These are phyloP conservation scores for Tillandsia fasciculata DNA, from an alignment of 176 grass and related monocot species.

Conservation along the genomic window DNA sequence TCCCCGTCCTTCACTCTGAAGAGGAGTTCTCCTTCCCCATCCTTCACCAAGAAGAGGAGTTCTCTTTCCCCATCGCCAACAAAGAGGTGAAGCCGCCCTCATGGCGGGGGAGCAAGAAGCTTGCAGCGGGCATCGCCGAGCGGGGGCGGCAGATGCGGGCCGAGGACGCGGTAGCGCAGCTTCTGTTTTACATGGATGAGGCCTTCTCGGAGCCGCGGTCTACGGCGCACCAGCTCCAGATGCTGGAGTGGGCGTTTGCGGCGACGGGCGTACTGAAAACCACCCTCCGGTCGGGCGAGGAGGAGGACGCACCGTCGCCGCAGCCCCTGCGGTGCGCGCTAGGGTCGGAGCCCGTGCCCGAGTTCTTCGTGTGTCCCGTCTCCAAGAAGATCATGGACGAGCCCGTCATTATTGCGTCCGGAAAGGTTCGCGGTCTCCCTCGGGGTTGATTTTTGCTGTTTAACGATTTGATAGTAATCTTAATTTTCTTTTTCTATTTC, in stretches of 20 bases:
- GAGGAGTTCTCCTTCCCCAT: too few species aligned
- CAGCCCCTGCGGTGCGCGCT: constrained; percentile 34
- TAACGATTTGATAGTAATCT: too few species aligned
- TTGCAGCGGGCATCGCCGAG: background rate
- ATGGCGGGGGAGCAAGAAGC: constrained; percentile 2
- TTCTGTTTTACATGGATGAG: constrained; percentile 1
- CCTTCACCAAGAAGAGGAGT: too few species aligned
- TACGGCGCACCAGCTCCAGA: too few species aligned
- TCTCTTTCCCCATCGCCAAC: background rate
- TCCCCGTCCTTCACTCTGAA: too few species aligned
- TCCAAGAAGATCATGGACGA: constrained; percentile 34
- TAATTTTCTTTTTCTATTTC: too few species aligned
- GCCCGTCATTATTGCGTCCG: constrained; percentile 35
- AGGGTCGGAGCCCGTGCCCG: constrained; percentile 15
- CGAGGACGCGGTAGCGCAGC: constrained; percentile 23
- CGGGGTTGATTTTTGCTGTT: background rate
- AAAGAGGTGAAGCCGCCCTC: background rate
- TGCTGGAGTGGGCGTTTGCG: constrained; percentile 18
- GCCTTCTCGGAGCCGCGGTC: too few species aligned
- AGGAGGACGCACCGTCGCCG: background rate
- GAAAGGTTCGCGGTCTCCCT: constrained; percentile 24
- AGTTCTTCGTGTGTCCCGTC: constrained; percentile 35
- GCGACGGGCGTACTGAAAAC: constrained; percentile 10
- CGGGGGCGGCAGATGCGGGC: constrained; percentile 33
- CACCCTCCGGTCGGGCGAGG: constrained; percentile 1